Percentiles rank a stretch among this genome's conserved stretches.
phyloP scores from a whole-genome alignment of 106 monocot species.

The Allium fistulosum region DNA sequence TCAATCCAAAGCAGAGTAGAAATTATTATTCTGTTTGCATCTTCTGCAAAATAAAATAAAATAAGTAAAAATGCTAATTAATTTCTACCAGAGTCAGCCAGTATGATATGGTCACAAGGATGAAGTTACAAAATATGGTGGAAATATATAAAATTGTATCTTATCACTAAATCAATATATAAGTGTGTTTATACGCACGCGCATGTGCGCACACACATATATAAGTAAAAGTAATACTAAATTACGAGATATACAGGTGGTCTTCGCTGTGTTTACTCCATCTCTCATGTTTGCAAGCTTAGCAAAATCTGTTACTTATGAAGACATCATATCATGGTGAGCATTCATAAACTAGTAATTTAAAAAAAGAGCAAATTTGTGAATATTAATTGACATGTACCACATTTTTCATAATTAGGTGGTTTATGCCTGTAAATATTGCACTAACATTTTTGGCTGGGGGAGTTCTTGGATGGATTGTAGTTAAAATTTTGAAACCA shows the following conservation, averaged over 20 bases:
- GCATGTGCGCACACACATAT: no score
- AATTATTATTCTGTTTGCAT: no score
- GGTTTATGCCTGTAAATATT: conserved; percentile 86
- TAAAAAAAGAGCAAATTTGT: background rate
- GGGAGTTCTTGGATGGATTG: conserved; percentile 56
- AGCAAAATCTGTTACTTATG: conserved; percentile 40
- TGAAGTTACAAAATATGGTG: no score
- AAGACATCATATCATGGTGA: conserved; percentile 57
- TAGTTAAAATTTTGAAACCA: conserved; percentile 58
- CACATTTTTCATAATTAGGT: conserved; percentile 28
- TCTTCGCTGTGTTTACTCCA: conserved; percentile 45
- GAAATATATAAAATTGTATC: no score
- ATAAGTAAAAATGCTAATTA: no score
- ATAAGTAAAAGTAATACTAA: no score
- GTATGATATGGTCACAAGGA: no score
- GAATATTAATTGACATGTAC: background rate
- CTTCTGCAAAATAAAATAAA: no score
- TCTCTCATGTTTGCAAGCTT: conserved; percentile 40
- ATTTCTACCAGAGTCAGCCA: no score
- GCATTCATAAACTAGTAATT: background rate
- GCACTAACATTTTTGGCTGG: conserved; percentile 49
- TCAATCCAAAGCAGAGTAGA: no score
- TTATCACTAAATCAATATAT: no score
- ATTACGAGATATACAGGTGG: conserved; percentile 15
- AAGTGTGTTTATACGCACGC: no score